phyloP scores from a whole-genome alignment of 345 rosid species.

The Salix arbutifolia region DNA sequence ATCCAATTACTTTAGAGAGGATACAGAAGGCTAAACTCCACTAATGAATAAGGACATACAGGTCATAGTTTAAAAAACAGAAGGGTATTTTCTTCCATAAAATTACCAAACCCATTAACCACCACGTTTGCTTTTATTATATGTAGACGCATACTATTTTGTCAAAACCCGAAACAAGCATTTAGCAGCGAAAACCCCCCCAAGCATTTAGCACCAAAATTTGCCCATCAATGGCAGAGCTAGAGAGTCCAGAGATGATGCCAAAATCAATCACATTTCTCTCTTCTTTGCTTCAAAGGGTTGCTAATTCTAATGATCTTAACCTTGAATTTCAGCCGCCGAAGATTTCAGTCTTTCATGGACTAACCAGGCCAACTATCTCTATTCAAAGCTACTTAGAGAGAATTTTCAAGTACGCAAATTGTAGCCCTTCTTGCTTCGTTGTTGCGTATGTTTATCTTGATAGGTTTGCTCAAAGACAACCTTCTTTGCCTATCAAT shows the following conservation, averaged over 20 bases:
- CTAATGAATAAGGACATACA: conserved; percentile 4
- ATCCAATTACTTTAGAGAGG: neutral
- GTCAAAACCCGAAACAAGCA: conserved; percentile 5
- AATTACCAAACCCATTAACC: conserved; percentile 32
- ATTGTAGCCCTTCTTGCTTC: conserved; percentile 84
- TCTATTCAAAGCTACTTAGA: conserved; percentile 70
- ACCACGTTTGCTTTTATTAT: conserved; percentile 28
- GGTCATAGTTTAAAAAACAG: conserved; percentile 16
- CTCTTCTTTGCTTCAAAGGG: conserved; percentile 65
- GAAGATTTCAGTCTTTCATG: conserved; percentile 71
- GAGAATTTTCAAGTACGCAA: conserved; percentile 81
- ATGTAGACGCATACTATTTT: neutral
- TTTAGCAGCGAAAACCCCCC: neutral
- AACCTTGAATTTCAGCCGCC: conserved; percentile 34
- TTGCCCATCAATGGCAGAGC: conserved; percentile 48
- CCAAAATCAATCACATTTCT: conserved; percentile 60
- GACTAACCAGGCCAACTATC: conserved; percentile 65
- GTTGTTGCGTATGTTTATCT: conserved; percentile 85
- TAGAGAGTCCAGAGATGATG: conserved; percentile 62
- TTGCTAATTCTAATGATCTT: conserved; percentile 66
- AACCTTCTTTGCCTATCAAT: conserved; percentile 71
- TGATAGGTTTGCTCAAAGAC: conserved; percentile 69
- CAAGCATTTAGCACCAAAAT: neutral
- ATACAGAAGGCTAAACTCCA: neutral
- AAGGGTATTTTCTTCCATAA: conserved; percentile 9